phyloP scores from a whole-genome alignment of 2,329 filamentous ascomycete genomes.

The Alternaria panax region DNA sequence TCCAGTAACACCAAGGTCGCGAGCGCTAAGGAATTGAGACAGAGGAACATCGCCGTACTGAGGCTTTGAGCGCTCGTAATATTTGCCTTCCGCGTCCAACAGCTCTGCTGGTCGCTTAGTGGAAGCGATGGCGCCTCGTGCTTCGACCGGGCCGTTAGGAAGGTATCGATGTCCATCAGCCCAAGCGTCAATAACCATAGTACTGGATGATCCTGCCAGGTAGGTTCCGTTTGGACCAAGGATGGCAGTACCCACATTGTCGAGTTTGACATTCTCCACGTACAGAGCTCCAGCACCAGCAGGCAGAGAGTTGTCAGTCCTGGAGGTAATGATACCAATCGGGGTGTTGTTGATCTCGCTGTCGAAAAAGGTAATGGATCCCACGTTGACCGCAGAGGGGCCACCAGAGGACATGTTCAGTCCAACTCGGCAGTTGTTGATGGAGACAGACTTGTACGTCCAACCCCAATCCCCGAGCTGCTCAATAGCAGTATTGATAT shows the following conservation, averaged over 20 bases:
- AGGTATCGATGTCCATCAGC: conserved; percentile 45
- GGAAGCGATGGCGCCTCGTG: conserved; percentile 55
- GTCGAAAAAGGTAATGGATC: conserved; percentile 66
- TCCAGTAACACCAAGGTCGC: conserved; percentile 69
- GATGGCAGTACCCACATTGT: conserved; percentile 54
- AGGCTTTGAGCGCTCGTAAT: conserved; percentile 60
- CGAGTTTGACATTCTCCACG: conserved; percentile 65
- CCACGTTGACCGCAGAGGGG: conserved; percentile 55
- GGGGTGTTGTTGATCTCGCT: conserved; percentile 59
- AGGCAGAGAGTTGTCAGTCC: conserved; percentile 53
- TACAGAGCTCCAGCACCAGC: conserved; percentile 60
- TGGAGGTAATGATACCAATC: conserved; percentile 60
- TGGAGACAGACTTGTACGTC: conserved; percentile 60
- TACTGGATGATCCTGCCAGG: conserved; percentile 34
- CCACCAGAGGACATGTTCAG: conserved; percentile 57
- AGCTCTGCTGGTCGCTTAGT: conserved; percentile 53
- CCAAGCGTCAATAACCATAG: conserved; percentile 38
- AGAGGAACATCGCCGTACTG: conserved; percentile 58
- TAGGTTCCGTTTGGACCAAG: conserved; percentile 33
- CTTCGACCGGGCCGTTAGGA: conserved; percentile 51
- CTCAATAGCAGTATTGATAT: conserved; percentile 61
- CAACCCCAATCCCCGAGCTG: conserved; percentile 69
- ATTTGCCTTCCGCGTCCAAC: conserved; percentile 56
- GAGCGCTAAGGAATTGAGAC: conserved; percentile 66
- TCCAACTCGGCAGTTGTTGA: conserved; percentile 62